Conservation (phyloP, 2,329 filamentous ascomycete genomes). For the Epichloe brachyelytri region DNA sequence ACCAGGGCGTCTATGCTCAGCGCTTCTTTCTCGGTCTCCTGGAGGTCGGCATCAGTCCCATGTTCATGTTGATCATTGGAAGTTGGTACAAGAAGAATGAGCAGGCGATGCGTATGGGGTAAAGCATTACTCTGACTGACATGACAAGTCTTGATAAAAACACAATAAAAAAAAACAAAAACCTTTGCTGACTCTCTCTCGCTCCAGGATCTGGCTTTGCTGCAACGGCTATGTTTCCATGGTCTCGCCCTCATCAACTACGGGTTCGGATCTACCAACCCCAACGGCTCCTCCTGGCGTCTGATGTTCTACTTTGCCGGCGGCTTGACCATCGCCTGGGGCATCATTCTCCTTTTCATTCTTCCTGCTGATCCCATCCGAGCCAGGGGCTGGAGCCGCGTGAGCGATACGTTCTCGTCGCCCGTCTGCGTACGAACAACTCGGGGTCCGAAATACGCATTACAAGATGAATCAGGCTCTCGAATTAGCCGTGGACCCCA, state of each 20-base stretch:
- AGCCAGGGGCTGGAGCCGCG: constrained; percentile 40
- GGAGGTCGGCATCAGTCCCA: constrained; percentile 22
- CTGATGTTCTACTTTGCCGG: constrained; percentile 49
- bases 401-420: constrained; percentile 31
- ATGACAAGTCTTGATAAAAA: background rate
- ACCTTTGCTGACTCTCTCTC: background rate
- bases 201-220: constrained; percentile 15
- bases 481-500: constrained; percentile 19
- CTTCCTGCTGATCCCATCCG: constrained; percentile 50
- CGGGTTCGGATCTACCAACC: constrained; percentile 43
- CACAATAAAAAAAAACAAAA: background rate
- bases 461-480: constrained; percentile 32
- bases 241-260: constrained; percentile 48
- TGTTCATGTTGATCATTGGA: constrained; percentile 10
- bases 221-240: constrained; percentile 46
- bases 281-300: constrained; percentile 35
- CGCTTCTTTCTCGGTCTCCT: constrained; percentile 30
- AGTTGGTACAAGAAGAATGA: constrained; percentile 7
- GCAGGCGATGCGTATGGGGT: constrained; percentile 26
- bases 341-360: constrained; percentile 37
- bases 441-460: constrained; percentile 12
- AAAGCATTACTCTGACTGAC: background rate
- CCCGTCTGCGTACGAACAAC: constrained; percentile 9
- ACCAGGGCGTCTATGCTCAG: constrained; percentile 24
- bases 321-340: constrained; percentile 40